Conservation (phyloP, 2,329 filamentous ascomycete genomes). For the Xylariaceae sp. region DNA sequence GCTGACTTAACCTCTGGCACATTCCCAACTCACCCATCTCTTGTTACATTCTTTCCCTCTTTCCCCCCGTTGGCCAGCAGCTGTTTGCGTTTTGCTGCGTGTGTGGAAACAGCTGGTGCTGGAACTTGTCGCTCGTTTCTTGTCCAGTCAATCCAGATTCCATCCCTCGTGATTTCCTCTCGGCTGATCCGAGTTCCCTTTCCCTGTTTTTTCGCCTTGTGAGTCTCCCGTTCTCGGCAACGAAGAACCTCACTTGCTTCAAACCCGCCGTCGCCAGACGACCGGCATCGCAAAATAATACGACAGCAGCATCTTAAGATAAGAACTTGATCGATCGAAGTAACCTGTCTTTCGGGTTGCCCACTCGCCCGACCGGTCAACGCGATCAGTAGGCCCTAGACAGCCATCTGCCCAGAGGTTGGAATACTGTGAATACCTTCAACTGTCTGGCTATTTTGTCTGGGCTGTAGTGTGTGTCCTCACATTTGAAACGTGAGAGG, state of each 20-base stretch:
- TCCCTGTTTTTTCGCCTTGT: slow-evolving; percentile 3
- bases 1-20: too few relatives aligned
- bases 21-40: too few relatives aligned
- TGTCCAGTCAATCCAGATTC: slow-evolving; percentile 21
- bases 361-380: slow-evolving; percentile 31
- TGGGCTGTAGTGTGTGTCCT: slow-evolving; percentile 22
- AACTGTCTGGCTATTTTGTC: slow-evolving; percentile 20
- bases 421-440: slow-evolving; percentile 20
- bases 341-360: slow-evolving; percentile 12
- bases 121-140: slow-evolving; percentile 12
- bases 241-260: slow-evolving; percentile 8
- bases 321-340: slow-evolving; percentile 2
- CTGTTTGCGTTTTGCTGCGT: too few relatives aligned
- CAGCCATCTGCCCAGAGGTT: slow-evolving; percentile 20
- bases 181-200: slow-evolving; percentile 11
- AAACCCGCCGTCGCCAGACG: slow-evolving; percentile 1
- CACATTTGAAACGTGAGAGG: slow-evolving; percentile 37
- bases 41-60: too few relatives aligned
- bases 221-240: slow-evolving; percentile 15
- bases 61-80: too few relatives aligned
- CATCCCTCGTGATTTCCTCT: slow-evolving; percentile 19
- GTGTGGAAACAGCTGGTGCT: too few relatives aligned
- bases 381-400: slow-evolving; percentile 32
- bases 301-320: slow-evolving; percentile 10
- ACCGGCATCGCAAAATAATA: slow-evolving; percentile 5